These are phyloP conservation scores for Pyrus hybrid DNA, from an alignment of 331 rosid species.

Conservation along the genomic window DNA sequence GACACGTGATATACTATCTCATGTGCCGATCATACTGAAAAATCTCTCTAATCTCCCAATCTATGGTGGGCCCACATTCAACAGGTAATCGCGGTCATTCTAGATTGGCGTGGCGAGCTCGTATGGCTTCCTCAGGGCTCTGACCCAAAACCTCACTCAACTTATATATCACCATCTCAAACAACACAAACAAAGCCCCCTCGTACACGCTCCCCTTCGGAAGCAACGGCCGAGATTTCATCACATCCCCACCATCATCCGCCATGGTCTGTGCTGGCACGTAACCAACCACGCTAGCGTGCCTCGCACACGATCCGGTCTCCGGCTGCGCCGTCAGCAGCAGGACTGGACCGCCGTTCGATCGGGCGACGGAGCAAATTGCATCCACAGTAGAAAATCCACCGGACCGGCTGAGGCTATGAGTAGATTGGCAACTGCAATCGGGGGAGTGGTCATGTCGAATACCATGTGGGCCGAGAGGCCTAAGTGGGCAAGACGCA, in stretches of 20 bases:
- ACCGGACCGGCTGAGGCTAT: conserved; percentile 87
- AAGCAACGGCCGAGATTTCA: conserved; percentile 56
- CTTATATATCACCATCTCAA: conserved; percentile 75
- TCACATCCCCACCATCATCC: conserved; percentile 33
- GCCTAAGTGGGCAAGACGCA: conserved; percentile 79
- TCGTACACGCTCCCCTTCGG: conserved; percentile 91
- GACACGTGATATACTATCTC: too few species aligned
- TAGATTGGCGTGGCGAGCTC: conserved; percentile 87
- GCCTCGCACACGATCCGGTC: conserved; percentile 56
- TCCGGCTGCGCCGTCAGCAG: conserved; percentile 79
- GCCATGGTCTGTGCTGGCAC: conserved; percentile 96
- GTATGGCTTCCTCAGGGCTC: conserved; percentile 52
- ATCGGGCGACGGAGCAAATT: conserved; percentile 50
- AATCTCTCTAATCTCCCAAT: too few species aligned
- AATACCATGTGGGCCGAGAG: conserved; percentile 67
- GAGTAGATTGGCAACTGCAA: conserved; percentile 56
- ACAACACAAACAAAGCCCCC: conserved; percentile 82
- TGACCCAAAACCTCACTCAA: conserved; percentile 55
- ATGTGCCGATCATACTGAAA: too few species aligned
- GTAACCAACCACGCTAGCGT: conserved; percentile 58
- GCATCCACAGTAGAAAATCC: conserved; percentile 94
- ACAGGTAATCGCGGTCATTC: conserved; percentile 22
- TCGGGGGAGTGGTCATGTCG: conserved; percentile 85
- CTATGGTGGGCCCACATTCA: not conserved
- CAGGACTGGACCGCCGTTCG: conserved; percentile 59